Conservation (phyloP, 768 basidiomycete species). For the Suillus spraguei region DNA sequence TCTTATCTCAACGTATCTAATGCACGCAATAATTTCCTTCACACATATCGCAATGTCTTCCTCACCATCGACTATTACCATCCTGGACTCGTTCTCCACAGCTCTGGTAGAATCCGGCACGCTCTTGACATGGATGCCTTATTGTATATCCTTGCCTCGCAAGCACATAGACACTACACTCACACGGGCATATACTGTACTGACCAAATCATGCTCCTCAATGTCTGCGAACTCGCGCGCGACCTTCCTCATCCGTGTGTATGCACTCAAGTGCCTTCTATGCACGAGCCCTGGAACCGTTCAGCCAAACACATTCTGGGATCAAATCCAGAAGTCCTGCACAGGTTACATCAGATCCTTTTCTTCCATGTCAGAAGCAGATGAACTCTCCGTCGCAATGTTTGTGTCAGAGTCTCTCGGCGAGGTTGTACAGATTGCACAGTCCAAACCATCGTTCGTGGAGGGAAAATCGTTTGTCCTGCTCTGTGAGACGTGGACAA, state of each 20-base stretch:
- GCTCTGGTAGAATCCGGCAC: conserved; percentile 35
- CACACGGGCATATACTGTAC: conserved; percentile 57
- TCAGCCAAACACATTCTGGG: conserved; percentile 66
- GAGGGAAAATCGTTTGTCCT: conserved; percentile 54
- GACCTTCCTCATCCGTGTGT: conserved; percentile 40
- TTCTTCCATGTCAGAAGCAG: conserved; percentile 15
- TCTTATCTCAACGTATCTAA: conserved; percentile 61
- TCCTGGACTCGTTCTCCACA: conserved; percentile 25
- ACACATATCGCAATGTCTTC: conserved; percentile 29
- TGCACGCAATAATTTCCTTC: conserved; percentile 52
- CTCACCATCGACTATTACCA: conserved; percentile 13
- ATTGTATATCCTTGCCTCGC: conserved; percentile 42
- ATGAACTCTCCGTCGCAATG: conserved; percentile 24
- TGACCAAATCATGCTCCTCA: conserved; percentile 38
- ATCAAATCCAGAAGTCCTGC: conserved; percentile 59
- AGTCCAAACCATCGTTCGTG: conserved; percentile 46
- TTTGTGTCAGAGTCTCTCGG: conserved; percentile 46
- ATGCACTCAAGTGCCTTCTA: conserved; percentile 49
- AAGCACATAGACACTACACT: conserved; percentile 62
- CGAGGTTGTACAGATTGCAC: conserved; percentile 44
- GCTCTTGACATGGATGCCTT: conserved; percentile 56
- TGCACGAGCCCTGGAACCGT: conserved; percentile 50
- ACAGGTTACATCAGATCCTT: conserved; percentile 30
- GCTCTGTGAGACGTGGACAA: conserved; percentile 75
- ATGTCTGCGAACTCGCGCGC: conserved; percentile 34